Conservation (phyloP, 306 rosid species). For the Malus orientalis region DNA sequence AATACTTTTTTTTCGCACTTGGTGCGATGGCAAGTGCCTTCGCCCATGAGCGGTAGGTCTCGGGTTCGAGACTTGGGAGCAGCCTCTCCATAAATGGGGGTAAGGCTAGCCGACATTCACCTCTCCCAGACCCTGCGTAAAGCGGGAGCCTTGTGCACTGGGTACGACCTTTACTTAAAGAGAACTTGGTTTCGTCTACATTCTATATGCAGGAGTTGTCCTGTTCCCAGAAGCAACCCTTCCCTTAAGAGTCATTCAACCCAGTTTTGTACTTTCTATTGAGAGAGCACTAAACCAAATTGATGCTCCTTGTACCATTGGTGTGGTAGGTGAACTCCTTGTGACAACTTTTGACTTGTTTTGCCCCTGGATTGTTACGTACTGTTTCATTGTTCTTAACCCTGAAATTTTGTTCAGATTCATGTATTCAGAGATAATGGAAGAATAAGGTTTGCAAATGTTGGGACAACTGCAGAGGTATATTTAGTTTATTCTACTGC, state of each 20-base stretch:
- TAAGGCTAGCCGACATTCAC: no score
- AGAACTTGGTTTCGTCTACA: conserved; percentile 8
- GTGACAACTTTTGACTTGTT: not conserved
- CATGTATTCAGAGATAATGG: conserved; percentile 38
- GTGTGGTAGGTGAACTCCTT: conserved; percentile 64
- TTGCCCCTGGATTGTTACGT: conserved; percentile 5
- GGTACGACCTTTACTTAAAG: not conserved
- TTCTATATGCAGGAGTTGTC: conserved; percentile 74
- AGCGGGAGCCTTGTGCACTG: no score
- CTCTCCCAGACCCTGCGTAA: no score
- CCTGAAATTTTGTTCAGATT: conserved; percentile 42
- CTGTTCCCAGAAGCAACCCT: conserved; percentile 87
- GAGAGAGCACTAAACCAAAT: conserved; percentile 57
- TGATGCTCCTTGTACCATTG: conserved; percentile 68
- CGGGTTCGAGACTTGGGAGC: no score
- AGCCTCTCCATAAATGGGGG: no score
- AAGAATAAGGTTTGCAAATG: conserved; percentile 38
- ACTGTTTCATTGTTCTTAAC: not conserved
- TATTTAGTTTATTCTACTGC: conserved; percentile 7
- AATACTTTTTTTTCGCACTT: no score
- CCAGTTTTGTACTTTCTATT: conserved; percentile 57
- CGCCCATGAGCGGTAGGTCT: no score
- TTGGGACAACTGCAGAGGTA: conserved; percentile 96
- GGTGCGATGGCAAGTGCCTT: no score
- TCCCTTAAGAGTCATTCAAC: conserved; percentile 67